Base-by-base conservation (phyloP, 2,329 filamentous ascomycete genomes). In the Geosmithia putterillii region DNA sequence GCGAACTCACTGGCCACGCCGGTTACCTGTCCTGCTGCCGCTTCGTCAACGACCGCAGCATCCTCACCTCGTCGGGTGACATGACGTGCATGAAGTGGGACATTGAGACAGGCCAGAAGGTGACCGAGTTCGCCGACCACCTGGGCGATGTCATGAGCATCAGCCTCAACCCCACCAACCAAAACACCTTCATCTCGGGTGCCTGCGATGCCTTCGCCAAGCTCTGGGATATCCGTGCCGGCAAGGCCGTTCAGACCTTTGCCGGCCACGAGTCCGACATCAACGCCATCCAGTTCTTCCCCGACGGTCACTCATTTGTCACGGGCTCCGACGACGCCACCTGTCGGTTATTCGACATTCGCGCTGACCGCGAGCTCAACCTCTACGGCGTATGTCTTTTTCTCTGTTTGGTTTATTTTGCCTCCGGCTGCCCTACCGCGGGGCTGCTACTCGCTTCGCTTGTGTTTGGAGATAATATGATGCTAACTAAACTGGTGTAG, bases 1-100 rank as follows among this genome's bases (percentile, higher is more conserved):
- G 90, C 52, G 92, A 98, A 67, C 74, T 98, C 41, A 96, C 92
- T 25, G 92, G 92, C 38, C 92, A 98, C 63, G 94, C 90, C 38
- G 92, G 92, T 42, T 98, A 98, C 59, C 79, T 98, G 38, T 95
- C 88, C 19, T 98, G 92, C 83, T 96, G 92, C 64, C 84, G 92
- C 51, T 98, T 98, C 66, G 94, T 96, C 71, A 96, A 95, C 63
- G 92, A 98, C 69, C 83, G 92, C 58, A 88, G 87, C 59, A 96
- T 98, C 57, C 79, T 98, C 51, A 98, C 92, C 47, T 96, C 92
- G 1, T 98, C 92, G 3, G 92, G 92, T 50, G 92, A 98, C 62
- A 98, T 98, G 92, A 98, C 92, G 42, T 98, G 92, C 65, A 95
- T 96, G 83, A 86, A 96, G 59, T 98, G 92, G 92, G 92, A 98